A percentile compares a stretch with the other conserved stretches of the same genome.
These are phyloP conservation scores for Suhomyces bolitotheri DNA, from an alignment of 1,139 yeast species.

Conservation along the genomic window DNA sequence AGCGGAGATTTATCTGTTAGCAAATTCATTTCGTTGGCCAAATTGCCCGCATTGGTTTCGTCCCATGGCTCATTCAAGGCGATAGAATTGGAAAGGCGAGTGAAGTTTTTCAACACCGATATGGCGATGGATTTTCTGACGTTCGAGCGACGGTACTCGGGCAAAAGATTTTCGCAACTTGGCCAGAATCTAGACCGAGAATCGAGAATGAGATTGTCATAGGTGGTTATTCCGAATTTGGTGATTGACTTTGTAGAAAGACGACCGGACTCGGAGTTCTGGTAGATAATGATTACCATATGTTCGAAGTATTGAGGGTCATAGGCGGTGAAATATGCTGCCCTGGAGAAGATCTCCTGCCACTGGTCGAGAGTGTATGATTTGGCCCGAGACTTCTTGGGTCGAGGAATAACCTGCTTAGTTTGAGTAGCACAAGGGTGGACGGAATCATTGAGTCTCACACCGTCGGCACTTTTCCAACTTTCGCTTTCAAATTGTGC, in stretches of 20 bases:
- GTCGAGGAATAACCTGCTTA: neutral
- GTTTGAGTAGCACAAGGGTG: neutral
- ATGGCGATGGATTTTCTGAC: conserved; percentile 79
- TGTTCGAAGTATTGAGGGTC: conserved; percentile 55
- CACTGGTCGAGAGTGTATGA: conserved; percentile 29
- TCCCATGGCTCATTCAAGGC: conserved; percentile 43
- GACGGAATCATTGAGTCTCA: neutral
- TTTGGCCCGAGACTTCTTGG: neutral
- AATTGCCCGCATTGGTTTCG: conserved; percentile 76
- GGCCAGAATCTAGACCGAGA: conserved; percentile 70
- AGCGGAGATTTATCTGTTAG: conserved; percentile 52
- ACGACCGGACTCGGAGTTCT: conserved; percentile 44
- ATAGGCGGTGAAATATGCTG: conserved; percentile 56
- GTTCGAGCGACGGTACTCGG: conserved; percentile 51
- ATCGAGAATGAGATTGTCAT: conserved; percentile 60
- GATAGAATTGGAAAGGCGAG: conserved; percentile 44
- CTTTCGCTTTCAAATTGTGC: conserved; percentile 9
- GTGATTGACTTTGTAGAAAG: conserved; percentile 66
- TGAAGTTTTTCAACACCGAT: conserved; percentile 65
- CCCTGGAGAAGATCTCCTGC: conserved; percentile 45
- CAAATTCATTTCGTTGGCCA: conserved; percentile 62
- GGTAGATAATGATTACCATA: conserved; percentile 54
- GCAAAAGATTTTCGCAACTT: conserved; percentile 69
- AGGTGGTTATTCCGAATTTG: conserved; percentile 66
- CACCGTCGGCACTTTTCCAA: conserved; percentile 9